Evolutionary conservation across 495 filamentous ascomycete species (phyloP).

Genomic region (Tetracladium marchalianum): DNA sequence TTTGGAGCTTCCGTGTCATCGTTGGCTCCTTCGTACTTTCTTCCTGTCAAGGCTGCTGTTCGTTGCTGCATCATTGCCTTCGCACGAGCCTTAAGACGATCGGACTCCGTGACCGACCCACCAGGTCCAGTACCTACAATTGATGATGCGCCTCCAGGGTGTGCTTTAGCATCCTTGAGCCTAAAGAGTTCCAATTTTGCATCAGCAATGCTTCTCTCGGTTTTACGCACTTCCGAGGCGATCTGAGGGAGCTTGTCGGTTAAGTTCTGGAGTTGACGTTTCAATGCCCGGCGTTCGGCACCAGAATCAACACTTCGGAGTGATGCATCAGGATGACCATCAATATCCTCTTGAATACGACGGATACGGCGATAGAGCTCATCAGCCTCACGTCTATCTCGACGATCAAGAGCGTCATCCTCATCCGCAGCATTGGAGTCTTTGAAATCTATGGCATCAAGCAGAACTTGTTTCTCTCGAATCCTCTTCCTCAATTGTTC

Average conservation of each 20-base stretch:
- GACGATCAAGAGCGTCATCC: constrained; percentile 83
- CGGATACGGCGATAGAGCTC: constrained; percentile 89
- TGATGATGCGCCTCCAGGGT: constrained; percentile 71
- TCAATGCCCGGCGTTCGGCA: constrained; percentile 75
- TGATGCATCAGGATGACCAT: constrained; percentile 74
- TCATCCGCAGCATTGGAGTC: constrained; percentile 85
- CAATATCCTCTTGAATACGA: constrained; percentile 94
- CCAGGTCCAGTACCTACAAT: constrained; percentile 93
- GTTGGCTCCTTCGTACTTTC: constrained; percentile 50
- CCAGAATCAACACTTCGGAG: constrained; percentile 68
- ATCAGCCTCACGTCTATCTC: constrained; percentile 85
- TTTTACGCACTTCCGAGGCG: constrained; percentile 81
- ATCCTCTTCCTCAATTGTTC: constrained; percentile 91
- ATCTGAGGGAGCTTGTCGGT: constrained; percentile 87
- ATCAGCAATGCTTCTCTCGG: constrained; percentile 88
- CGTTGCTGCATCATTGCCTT: constrained; percentile 98
- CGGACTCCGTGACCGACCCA: constrained; percentile 83
- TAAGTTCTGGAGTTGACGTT: constrained; percentile 77
- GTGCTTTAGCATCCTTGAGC: constrained; percentile 81
- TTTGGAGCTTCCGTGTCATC: constrained; percentile 71
- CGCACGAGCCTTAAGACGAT: constrained; percentile 87
- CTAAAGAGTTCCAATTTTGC: constrained; percentile 91
- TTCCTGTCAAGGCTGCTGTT: constrained; percentile 83
- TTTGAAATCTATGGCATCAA: constrained; percentile 97
- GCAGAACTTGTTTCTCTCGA: constrained; percentile 84